Base-by-base conservation (phyloP, 768 basidiomycete species). In the Leccinum rimulosum region DNA sequence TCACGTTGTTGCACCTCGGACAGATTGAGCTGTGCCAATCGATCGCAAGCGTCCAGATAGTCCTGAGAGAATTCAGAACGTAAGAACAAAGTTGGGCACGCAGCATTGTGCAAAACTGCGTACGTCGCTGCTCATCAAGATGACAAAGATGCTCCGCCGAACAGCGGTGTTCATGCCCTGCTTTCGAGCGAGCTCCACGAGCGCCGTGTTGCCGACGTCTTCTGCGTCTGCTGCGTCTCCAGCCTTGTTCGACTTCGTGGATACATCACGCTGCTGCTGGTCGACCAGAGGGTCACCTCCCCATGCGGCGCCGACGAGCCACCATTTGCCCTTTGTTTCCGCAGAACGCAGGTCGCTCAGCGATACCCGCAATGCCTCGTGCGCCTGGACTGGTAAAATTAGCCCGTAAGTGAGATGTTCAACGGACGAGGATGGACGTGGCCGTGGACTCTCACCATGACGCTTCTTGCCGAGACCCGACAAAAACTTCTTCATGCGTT, bases 141-240 rank as follows among this genome's bases (percentile, higher is more conserved):
- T 89, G 15, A 95, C 86, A 68, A 99, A 99, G 54, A 98, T 87
- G 56, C 89, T 88, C 61, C 93, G 80, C 38, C 96, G 82, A 43
- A 98, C 88, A 65, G 98, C 97, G 2, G 95, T 98, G 69, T 99
- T 99, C 96, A 98, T 98, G 22, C 97, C 97, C 71, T 99, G 97
- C 70, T 87, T 89, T 64, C 85, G 81, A 4, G 97, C 96, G n/a
- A 98, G 80, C 65, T 87, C 88, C 40, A 88, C 63, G 33, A 98
- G 76, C 5, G 76, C 70, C 48, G 74, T 78, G 50, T 74, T 68
- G 30, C 68, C 66, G 4, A 69, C 66, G 45, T 75, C 75, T 48
- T 71, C 71, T 9, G 62, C 65, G 17, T 62, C 66, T 45, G 72
- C 68, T 49, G 73, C 66, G 55, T 64, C 65, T 17, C 62, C 66